These are phyloP conservation scores for Glonium stellatum DNA, from an alignment of 495 filamentous ascomycete genomes.

Conservation along the genomic window DNA sequence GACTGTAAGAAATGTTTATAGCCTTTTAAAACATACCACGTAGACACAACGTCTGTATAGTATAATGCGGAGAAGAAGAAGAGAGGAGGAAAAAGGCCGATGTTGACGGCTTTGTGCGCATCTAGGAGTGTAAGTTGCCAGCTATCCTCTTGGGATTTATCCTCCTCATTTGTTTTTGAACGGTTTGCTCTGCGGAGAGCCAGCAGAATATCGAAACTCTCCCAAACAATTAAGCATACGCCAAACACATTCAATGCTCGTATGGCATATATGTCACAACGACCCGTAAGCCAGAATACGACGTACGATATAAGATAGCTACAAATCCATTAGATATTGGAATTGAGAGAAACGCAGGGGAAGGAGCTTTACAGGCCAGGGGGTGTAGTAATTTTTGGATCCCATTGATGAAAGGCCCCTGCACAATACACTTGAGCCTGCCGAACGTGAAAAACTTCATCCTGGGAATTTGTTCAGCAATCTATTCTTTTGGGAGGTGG, in stretches of 20 bases:
- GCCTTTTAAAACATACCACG: slow-evolving; percentile 47
- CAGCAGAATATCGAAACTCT: slow-evolving; percentile 14
- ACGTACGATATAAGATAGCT: slow-evolving; percentile 53
- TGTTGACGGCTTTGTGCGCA: slow-evolving; percentile 64
- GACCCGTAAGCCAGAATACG: slow-evolving; percentile 7
- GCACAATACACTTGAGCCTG: slow-evolving; percentile 84
- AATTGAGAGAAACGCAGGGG: not conserved
- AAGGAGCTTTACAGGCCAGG: slow-evolving; percentile 66
- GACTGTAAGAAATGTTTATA: slow-evolving; percentile 25
- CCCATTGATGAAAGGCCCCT: slow-evolving; percentile 71
- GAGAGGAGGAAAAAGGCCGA: slow-evolving; percentile 77
- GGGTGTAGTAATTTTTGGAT: slow-evolving; percentile 94
- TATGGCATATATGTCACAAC: slow-evolving; percentile 44
- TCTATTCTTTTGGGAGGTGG: not conserved
- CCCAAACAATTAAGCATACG: slow-evolving; percentile 24
- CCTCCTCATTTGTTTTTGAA: slow-evolving; percentile 1
- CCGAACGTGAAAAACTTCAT: slow-evolving; percentile 91
- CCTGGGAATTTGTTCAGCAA: slow-evolving; percentile 42
- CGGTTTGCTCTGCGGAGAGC: slow-evolving; percentile 11
- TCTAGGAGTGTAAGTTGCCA: slow-evolving; percentile 5
- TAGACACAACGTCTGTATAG: slow-evolving; percentile 81
- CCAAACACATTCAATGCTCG: slow-evolving; percentile 48
- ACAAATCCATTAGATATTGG: slow-evolving; percentile 9
- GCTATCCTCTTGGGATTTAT: not conserved
- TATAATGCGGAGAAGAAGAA: slow-evolving; percentile 95